Evolutionary conservation across 2,329 filamentous ascomycete species (phyloP), one percentile per base, ranked within the genome.

Genomic region (Elsinoe perseae): DNA sequence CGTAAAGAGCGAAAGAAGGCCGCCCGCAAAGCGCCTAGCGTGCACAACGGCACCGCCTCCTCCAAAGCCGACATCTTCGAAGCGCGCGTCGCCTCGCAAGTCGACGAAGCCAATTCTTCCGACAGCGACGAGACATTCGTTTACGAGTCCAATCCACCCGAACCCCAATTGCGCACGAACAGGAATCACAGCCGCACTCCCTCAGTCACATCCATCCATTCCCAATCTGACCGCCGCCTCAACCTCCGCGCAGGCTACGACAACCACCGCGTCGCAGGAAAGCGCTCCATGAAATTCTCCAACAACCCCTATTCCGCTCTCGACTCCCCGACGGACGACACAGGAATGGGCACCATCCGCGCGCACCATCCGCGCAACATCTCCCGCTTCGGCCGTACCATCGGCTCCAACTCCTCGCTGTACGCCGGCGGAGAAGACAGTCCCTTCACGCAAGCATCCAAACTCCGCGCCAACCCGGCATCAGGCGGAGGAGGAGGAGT

Each of bases 81-180:
- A 74, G 90, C 91, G 63, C 95, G 95, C 68, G 90, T 98, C 63
- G 92, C 92, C 52, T 96, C 85, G 69, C 92, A 92, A 7, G 90
- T 98, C 54, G 92, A 97, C 68, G 91, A 97, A 70, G 90, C 89
- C 43, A 88, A 96, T 70, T 95, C 92, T 10, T 96, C 92, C 5
- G 93, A 98, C 69, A 97, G 92, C 1, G 93, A 96, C 66, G 93
- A 97, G 72, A 97, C 93, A 0, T 98, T 97, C 70, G 93, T 98
- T 14, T 98, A 98, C 73, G 93, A 98, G 71, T 97, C 93, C 23
- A 98, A 98, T 66, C 93, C 92, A 8, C 79, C 80, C 12, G 82
- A 84, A 62, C 74, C 77, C 21, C 76, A 72, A 56, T 71, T 79
- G 27, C 75, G 80, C 53, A 87, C 89, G 53, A 81, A 83, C 61